Base-by-base conservation (phyloP, 176 grass and related monocot genomes). In the Thalia dealbata region DNA sequence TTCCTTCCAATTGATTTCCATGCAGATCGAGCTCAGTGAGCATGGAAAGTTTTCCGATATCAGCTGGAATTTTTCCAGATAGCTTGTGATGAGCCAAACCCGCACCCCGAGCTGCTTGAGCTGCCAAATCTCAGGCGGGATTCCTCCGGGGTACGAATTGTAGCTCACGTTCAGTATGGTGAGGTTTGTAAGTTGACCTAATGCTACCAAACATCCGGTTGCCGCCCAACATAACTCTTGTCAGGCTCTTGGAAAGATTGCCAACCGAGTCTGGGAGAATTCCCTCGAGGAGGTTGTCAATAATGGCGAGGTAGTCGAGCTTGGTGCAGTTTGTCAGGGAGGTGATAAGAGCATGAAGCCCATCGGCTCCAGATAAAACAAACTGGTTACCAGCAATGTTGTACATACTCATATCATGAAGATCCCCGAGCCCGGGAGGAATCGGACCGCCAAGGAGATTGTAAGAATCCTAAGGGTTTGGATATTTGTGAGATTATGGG, bases 401-500 rank as follows among this genome's bases (percentile, higher is more conserved):
- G 50, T 84, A 84, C 71, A 70, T 61, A 7, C 18, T 70, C 24
- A 84, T 63, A 61, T 84, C 65, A 19, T 18, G 59, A 26, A 87
- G 84, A 51, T 71, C 30, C 21, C 74, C 66, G 7, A 83, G 65
- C 18, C 84, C 80, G 22, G 80, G 72, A 1, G 84, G 84, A 13
- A 87, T 64, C 0, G 80, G 74, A 14, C 85, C 67, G 1, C 50
- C 64, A 25, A 87, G 55, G 16, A 60, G 41, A 51, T 83, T 87
- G 19, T 83, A 64, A 11, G 80, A 80, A 87, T 76, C 35, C 80
- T 73, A 72, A 87, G 70, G 62, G 71, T 83, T 52, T 80, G 66
- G 22, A 87, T 79, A 9, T 80, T 80, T 38, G 80, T 83, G 46
- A 87, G 11, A 51, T 87, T 87, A 67, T 87, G 85, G 28, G 83